Conservation (phyloP, 1,284 basidiomycete genomes). For the Puccinia horiana region DNA sequence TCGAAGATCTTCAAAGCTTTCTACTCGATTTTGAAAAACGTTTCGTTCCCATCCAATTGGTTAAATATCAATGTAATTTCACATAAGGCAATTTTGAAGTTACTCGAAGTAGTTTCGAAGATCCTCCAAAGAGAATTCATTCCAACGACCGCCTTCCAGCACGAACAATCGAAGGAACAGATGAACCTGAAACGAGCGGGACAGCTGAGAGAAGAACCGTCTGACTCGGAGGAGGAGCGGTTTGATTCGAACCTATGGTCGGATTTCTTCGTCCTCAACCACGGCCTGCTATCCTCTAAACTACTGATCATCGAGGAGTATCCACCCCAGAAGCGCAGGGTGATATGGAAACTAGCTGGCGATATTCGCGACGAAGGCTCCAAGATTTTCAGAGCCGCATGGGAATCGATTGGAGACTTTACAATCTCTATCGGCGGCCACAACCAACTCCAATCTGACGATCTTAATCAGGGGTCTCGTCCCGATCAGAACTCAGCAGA, state of each 20-base stretch:
- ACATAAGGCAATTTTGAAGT: constrained; percentile 82
- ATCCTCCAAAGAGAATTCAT: constrained; percentile 80
- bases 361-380: constrained; percentile 92
- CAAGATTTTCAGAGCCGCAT: constrained; percentile 75
- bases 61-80: constrained; percentile 86
- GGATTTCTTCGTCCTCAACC: constrained; percentile 75
- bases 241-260: constrained; percentile 82
- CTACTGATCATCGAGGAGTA: constrained; percentile 93
- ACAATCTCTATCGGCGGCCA: constrained; percentile 11
- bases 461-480: background rate
- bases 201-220: constrained; percentile 63
- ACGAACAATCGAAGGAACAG: background rate
- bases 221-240: constrained; percentile 53
- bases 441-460: constrained; percentile 62
- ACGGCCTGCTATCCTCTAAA: constrained; percentile 82
- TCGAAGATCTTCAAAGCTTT: constrained; percentile 79
- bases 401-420: constrained; percentile 73
- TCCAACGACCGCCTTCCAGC: constrained; percentile 60
- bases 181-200: background rate
- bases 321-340: constrained; percentile 87
- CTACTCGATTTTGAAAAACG: constrained; percentile 77
- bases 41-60: constrained; percentile 89
- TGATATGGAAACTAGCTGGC: constrained; percentile 91
- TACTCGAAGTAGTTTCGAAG: constrained; percentile 77
- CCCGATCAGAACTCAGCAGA: background rate